Percentiles rank a stretch among this genome's conserved stretches.
Conservation (phyloP, 192 early-diverging fungal genomes). For the Neocallimastix lanati region DNA sequence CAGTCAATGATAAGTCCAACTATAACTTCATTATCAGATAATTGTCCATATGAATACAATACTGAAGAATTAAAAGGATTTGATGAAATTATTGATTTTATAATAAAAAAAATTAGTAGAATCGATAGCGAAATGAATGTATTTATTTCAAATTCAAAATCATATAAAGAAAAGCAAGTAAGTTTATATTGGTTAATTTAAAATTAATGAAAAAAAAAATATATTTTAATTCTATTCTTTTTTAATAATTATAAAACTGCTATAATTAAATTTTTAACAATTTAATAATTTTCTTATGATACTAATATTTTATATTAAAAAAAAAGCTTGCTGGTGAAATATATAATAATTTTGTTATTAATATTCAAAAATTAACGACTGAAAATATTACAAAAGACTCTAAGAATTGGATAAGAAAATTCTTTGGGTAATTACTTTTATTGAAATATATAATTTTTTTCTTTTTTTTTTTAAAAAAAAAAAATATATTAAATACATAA, state of each 20-base stretch:
- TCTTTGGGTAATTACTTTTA: not conserved
- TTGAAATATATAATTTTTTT: not conserved
- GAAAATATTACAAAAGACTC: not conserved
- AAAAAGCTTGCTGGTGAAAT: not conserved
- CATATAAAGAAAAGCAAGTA: not conserved
- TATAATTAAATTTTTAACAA: not conserved
- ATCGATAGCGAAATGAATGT: not conserved
- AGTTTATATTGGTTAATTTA: not conserved
- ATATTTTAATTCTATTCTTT: too few relatives aligned
- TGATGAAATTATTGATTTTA: not conserved
- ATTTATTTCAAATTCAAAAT: not conserved
- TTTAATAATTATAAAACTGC: too few relatives aligned
- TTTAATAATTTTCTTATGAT: too few relatives aligned
- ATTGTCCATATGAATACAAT: not conserved
- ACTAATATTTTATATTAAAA: not conserved
- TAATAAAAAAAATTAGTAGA: not conserved
- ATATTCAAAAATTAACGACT: not conserved
- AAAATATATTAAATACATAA: too few relatives aligned
- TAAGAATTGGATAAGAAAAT: not conserved
- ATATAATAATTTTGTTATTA: not conserved
- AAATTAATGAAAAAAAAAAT: not conserved
- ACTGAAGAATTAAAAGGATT: not conserved
- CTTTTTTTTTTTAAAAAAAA: too few relatives aligned
- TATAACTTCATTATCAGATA: not conserved
- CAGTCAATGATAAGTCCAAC: not conserved